phyloP scores from a whole-genome alignment of 371 early-diverging fungal genomes.

The Chytridium lagenaria region DNA sequence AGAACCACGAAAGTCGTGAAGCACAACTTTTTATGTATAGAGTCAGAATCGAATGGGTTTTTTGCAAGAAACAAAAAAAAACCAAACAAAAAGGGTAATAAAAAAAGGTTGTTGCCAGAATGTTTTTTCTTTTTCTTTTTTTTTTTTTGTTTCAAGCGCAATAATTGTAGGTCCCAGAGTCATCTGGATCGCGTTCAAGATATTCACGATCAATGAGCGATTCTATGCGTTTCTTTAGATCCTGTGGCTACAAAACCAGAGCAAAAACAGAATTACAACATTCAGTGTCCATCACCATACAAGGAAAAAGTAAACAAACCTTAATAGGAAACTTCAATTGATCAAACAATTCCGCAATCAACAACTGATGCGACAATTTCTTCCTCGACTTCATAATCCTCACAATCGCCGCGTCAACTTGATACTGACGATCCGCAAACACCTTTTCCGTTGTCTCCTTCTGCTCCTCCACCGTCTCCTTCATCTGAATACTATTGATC shows the following conservation, averaged over 20 bases:
- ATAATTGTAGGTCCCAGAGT: constrained; percentile 46
- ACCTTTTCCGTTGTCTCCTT: constrained; percentile 75
- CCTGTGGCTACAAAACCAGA: constrained; percentile 65
- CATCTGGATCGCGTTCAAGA: constrained; percentile 74
- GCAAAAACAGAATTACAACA: constrained; percentile 13
- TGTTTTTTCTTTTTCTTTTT: neutral
- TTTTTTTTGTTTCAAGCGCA: constrained; percentile 36
- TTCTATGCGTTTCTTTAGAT: constrained; percentile 90
- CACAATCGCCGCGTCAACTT: constrained; percentile 94
- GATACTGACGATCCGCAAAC: constrained; percentile 79
- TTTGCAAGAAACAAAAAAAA: too few relatives aligned
- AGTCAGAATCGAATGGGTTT: too few relatives aligned
- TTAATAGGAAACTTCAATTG: constrained; percentile 80
- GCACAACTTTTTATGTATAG: too few relatives aligned
- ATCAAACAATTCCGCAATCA: constrained; percentile 75
- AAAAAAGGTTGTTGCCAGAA: too few relatives aligned
- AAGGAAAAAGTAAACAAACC: constrained; percentile 50
- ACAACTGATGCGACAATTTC: constrained; percentile 65
- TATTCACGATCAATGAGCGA: constrained; percentile 92
- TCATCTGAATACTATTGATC: constrained; percentile 78
- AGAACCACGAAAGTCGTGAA: too few relatives aligned
- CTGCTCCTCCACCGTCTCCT: constrained; percentile 78
- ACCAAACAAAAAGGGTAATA: too few relatives aligned
- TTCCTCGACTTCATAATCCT: constrained; percentile 92
- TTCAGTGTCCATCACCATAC: constrained; percentile 5